These are phyloP conservation scores for Colletotrichum theobromicola DNA, from an alignment of 2,329 filamentous ascomycete genomes.

Conservation along the genomic window DNA sequence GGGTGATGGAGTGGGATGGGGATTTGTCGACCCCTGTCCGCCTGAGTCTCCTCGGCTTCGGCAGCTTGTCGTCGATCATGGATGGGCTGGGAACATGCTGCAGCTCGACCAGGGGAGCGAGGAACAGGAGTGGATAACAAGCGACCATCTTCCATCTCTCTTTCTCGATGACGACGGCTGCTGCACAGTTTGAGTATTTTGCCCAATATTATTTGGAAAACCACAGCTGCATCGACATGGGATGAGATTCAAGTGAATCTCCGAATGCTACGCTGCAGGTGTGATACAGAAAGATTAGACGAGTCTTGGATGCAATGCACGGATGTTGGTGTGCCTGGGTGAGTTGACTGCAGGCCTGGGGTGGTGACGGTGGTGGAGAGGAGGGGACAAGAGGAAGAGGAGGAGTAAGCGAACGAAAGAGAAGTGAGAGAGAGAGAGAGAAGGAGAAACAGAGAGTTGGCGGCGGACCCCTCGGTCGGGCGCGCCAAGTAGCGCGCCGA, in stretches of 20 bases:
- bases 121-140: neutral
- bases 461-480: neutral
- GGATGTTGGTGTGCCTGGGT: slow-evolving; percentile 26
- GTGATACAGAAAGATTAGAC: slow-evolving; percentile 8
- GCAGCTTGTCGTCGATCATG: slow-evolving; percentile 11
- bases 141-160: neutral
- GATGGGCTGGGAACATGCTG: neutral
- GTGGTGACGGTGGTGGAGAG: neutral
- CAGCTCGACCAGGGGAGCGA: neutral
- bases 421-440: neutral
- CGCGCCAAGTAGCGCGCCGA: slow-evolving; percentile 3
- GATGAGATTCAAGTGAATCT: neutral
- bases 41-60: slow-evolving; percentile 12
- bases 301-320: neutral
- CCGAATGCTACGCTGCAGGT: slow-evolving; percentile 1
- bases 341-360: slow-evolving; percentile 14
- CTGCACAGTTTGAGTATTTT: neutral
- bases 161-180: neutral
- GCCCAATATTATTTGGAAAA: neutral
- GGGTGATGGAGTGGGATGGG: neutral
- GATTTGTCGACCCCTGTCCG: neutral
- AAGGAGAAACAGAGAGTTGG: neutral
- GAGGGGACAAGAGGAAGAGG: neutral
- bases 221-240: neutral
- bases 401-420: neutral